phyloP scores from a whole-genome alignment of 2,329 filamentous ascomycete species.

The Microsporum audouinii region DNA sequence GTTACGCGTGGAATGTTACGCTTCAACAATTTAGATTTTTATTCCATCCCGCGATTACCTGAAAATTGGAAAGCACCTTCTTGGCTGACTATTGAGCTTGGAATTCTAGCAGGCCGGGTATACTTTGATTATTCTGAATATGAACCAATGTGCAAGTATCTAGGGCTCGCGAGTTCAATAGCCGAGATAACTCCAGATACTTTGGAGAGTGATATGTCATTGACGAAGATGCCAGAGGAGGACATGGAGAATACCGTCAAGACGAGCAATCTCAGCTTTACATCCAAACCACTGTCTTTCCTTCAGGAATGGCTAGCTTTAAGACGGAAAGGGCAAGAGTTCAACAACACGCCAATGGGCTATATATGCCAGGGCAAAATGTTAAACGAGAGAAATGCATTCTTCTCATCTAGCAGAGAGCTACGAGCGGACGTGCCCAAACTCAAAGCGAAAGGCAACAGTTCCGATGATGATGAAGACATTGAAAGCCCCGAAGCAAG shows the following conservation, averaged over 20 bases:
- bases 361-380: conserved; percentile 24
- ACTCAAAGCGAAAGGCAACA: not conserved
- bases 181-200: not conserved
- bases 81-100: conserved; percentile 49
- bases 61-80: conserved; percentile 32
- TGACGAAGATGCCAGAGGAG: not conserved
- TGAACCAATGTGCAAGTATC: conserved; percentile 8
- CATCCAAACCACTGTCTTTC: conserved; percentile 18
- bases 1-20: conserved; percentile 49
- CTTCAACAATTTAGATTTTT: conserved; percentile 47
- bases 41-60: conserved; percentile 41
- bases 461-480: not conserved
- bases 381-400: conserved; percentile 20
- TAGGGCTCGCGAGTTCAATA: conserved; percentile 2
- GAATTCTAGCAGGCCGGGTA: conserved; percentile 49
- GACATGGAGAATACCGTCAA: not conserved
- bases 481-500: not conserved
- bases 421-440: not conserved
- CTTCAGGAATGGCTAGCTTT: conserved; percentile 27
- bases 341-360: conserved; percentile 27
- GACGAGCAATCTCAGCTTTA: not conserved
- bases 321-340: conserved; percentile 26
- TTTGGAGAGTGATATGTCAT: not conserved
- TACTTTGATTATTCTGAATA: conserved; percentile 35
- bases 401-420: conserved; percentile 15